Evolutionary conservation across 805 yeast genomes (phyloP), one percentile per base, ranked within the genome.

Genomic region (Kazachstania taianensis): DNA sequence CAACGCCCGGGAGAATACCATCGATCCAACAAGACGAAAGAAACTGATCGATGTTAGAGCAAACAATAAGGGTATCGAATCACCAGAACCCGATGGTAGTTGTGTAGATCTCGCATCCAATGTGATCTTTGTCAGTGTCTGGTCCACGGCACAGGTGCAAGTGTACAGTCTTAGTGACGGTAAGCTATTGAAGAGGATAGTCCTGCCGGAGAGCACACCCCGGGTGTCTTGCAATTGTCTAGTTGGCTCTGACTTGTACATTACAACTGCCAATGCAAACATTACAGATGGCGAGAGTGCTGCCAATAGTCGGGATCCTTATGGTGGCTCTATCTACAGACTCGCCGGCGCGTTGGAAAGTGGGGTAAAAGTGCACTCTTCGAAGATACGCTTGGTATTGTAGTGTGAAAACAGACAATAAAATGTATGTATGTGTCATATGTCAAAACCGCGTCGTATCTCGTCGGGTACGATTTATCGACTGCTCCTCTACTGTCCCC

Each of bases 21-120:
- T 43, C 4, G 30, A 38, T 20, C 19, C 13, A 12, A 56, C 60
- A 3, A 20, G 37, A 13, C 39, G 37, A 63, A 65, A n/a, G 55
- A 51, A 32, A 16, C 66, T 66, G 42, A 59, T 75, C 34, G 57
- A 65, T 12, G 47, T 66, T 19, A 56, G 49, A 39, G 59, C 31
- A 22, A 24, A 38, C 10, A 42, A 46, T 25, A 36, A 44, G 29
- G 37, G 24, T 5, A 44, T 46, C 35, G 56, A 49, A 14, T 51
- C 59, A 5, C 72, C 78, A 7, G 92, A 76, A 45, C 95, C 95
- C 0, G 96, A 86, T 55, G 96, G 96, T 15, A 67, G 81, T 44
- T 64, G 77, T 18, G 59, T 81, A 43, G 73, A 81, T 28, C 57
- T 48, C 4, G 53, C 54, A 16, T 56, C 65, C 23, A 78, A 74